These are phyloP conservation scores for Hyaloperonospora arabidopsidis DNA, from an alignment of 352 stramenopile genomes.

Conservation along the genomic window DNA sequence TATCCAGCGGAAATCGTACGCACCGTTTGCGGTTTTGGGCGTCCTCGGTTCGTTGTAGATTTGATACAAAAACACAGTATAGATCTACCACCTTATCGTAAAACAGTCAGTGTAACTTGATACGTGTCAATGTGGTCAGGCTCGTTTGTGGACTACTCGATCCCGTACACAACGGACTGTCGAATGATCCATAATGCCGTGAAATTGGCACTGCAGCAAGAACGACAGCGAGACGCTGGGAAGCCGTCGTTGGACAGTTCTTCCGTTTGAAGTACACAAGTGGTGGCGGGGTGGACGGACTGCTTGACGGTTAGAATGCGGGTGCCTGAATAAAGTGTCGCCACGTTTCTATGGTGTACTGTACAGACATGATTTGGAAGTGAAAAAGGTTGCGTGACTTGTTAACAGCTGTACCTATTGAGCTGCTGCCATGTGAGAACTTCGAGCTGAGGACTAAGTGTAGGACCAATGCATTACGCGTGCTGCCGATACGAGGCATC, in stretches of 20 bases:
- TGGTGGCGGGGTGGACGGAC: neutral
- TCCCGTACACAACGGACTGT: conserved; percentile 76
- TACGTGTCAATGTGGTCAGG: conserved; percentile 25
- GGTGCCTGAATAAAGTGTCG: too few relatives aligned
- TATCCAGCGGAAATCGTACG: conserved; percentile 74
- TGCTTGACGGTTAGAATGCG: too few relatives aligned
- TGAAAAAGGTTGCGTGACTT: too few relatives aligned
- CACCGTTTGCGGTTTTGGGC: conserved; percentile 67
- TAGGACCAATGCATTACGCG: too few relatives aligned
- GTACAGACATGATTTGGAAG: too few relatives aligned
- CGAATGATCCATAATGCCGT: conserved; percentile 73
- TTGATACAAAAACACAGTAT: neutral
- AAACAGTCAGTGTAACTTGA: neutral
- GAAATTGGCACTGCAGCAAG: conserved; percentile 59
- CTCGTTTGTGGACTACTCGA: conserved; percentile 81
- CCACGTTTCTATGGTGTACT: too few relatives aligned
- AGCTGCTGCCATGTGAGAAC: too few relatives aligned
- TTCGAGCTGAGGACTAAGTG: too few relatives aligned
- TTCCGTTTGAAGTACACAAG: neutral
- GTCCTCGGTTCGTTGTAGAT: conserved; percentile 53
- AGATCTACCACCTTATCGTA: neutral
- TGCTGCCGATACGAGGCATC: too few relatives aligned
- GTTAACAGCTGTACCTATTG: too few relatives aligned
- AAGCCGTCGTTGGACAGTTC: neutral
- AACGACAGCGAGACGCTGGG: conserved; percentile 34